A percentile compares a stretch with the other conserved stretches of the same genome.
Evolutionary conservation across 1,284 basidiomycete species (phyloP).

Genomic region (Moesziomyces sp.): DNA sequence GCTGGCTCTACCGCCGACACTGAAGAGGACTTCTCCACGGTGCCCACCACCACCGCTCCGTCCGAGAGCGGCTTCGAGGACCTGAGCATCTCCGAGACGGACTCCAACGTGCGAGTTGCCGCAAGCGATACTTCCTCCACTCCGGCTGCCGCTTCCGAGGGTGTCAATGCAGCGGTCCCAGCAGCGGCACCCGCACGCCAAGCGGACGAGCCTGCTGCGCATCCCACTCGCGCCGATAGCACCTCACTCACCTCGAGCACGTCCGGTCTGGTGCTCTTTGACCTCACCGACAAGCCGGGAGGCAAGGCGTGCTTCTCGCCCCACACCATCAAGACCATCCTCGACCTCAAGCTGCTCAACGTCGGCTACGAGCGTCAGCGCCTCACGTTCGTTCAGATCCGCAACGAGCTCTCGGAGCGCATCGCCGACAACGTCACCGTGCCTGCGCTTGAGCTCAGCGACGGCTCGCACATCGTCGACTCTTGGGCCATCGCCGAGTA

Average conservation of each 20-base stretch:
- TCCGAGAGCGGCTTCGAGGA: conserved; percentile 38
- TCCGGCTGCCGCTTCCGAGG: neutral
- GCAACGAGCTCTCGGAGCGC: conserved; percentile 45
- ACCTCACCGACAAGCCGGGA: conserved; percentile 46
- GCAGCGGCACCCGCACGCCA: conserved; percentile 24
- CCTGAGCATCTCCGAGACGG: conserved; percentile 30
- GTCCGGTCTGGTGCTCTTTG: conserved; percentile 53
- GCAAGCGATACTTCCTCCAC: conserved; percentile 8
- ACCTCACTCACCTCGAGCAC: conserved; percentile 30
- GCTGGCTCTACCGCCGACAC: conserved; percentile 43
- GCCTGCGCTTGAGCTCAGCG: conserved; percentile 48
- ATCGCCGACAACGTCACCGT: conserved; percentile 56
- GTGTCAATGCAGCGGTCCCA: conserved; percentile 18
- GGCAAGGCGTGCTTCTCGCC: conserved; percentile 39
- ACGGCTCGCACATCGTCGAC: conserved; percentile 56
- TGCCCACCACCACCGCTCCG: conserved; percentile 34
- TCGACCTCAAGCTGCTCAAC: conserved; percentile 55
- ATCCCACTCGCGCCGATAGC: conserved; percentile 19
- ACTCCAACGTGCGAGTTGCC: conserved; percentile 35
- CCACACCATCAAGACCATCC: conserved; percentile 56
- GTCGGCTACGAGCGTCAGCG: conserved; percentile 58
- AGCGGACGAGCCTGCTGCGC: conserved; percentile 7
- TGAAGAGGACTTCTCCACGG: conserved; percentile 35
- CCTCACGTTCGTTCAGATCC: conserved; percentile 54
- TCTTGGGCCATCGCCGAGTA: conserved; percentile 57